Evolutionary conservation across 768 basidiomycete genomes (phyloP).

Genomic region (Kwoniella shandongensis): DNA sequence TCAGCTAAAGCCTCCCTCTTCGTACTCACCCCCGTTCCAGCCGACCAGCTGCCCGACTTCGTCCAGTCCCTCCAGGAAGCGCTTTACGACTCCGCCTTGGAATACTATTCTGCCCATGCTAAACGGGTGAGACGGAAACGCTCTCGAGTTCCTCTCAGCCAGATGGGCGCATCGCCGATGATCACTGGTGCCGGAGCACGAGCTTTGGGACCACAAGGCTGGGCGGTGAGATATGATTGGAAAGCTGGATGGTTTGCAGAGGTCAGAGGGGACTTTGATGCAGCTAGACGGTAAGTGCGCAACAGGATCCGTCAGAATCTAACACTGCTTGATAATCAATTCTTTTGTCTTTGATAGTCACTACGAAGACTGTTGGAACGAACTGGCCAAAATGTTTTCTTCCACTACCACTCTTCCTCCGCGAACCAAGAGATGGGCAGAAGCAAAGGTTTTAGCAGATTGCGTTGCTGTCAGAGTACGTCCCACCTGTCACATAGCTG

Average conservation of each 20-base stretch:
- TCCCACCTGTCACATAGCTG: neutral
- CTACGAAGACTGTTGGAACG: constrained; percentile 89
- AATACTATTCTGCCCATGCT: constrained; percentile 90
- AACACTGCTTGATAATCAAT: neutral
- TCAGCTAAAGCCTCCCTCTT: constrained; percentile 91
- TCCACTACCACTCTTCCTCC: constrained; percentile 82
- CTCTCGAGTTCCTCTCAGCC: constrained; percentile 62
- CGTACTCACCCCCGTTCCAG: constrained; percentile 87
- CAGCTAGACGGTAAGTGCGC: constrained; percentile 75
- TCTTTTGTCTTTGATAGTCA: too few relatives aligned
- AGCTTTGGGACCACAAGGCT: constrained; percentile 77
- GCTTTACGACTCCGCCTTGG: constrained; percentile 80
- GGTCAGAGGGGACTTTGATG: constrained; percentile 86
- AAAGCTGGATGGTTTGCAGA: constrained; percentile 97
- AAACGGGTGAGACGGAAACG: constrained; percentile 89
- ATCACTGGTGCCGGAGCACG: constrained; percentile 51
- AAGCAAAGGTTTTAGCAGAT: constrained; percentile 94
- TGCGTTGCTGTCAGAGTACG: constrained; percentile 84
- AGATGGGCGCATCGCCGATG: constrained; percentile 49
- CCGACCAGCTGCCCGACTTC: constrained; percentile 84
- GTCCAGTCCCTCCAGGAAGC: constrained; percentile 75
- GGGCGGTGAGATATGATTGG: constrained; percentile 96
- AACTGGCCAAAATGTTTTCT: constrained; percentile 80
- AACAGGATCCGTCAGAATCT: neutral
- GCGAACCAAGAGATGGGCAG: constrained; percentile 95